A percentile compares a stretch with the other conserved stretches of the same genome.
Conservation (phyloP, 768 basidiomycete species). For the Amanita thiersii region DNA sequence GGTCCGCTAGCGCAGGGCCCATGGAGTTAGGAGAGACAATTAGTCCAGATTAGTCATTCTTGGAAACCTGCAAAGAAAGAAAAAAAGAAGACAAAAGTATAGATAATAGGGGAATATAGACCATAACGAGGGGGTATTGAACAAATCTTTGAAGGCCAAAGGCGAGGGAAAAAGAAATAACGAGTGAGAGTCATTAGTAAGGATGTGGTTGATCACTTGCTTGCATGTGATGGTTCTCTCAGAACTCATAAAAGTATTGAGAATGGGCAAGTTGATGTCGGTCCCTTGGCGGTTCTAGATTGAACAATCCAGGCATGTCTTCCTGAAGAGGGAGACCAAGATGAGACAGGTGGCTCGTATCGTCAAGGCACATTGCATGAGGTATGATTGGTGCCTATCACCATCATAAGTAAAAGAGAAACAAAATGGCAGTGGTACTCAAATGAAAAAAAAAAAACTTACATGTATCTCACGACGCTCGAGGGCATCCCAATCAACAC, state of each 20-base stretch:
- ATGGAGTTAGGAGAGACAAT: not conserved
- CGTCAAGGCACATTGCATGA: constrained; percentile 69
- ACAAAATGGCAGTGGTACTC: not conserved
- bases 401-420: constrained; percentile 9
- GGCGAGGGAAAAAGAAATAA: constrained; percentile 4
- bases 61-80: constrained; percentile 8
- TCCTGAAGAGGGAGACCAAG: constrained; percentile 69
- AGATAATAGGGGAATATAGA: constrained; percentile 5
- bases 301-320: constrained; percentile 72
- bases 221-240: no score
- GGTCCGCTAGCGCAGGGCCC: constrained; percentile 1
- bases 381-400: constrained; percentile 81
- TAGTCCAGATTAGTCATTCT: constrained; percentile 5
- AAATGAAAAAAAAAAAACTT: constrained; percentile 17
- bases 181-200: constrained; percentile 11
- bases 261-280: constrained; percentile 55
- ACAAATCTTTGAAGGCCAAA: constrained; percentile 6
- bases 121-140: constrained; percentile 12
- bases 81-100: not conserved
- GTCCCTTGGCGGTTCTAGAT: constrained; percentile 50
- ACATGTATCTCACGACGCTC: constrained; percentile 84
- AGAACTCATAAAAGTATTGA: constrained; percentile 75
- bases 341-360: constrained; percentile 81
- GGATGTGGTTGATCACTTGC: constrained; percentile 19
- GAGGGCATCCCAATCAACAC: constrained; percentile 87